phyloP scores from a whole-genome alignment of 2,329 filamentous ascomycete genomes.

The Stachybotrys elegans region DNA sequence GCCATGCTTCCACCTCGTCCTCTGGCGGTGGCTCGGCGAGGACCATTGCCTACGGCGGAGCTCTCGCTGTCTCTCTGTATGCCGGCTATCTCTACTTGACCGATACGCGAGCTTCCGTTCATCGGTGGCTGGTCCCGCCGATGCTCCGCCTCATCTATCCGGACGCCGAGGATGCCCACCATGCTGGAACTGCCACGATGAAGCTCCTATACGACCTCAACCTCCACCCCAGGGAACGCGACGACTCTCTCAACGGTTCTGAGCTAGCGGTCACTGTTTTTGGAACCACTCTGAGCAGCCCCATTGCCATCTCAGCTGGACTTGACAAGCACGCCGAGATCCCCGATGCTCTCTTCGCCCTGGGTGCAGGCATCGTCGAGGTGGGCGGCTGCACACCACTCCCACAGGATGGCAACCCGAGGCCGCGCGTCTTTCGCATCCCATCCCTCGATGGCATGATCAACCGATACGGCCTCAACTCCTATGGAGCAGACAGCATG shows the following conservation, averaged over 20 bases:
- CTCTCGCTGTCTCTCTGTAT: conserved; percentile 35
- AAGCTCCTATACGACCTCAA: conserved; percentile 68
- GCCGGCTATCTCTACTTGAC: conserved; percentile 64
- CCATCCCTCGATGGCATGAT: conserved; percentile 81
- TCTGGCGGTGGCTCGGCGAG: conserved; percentile 15
- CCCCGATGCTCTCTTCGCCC: conserved; percentile 74
- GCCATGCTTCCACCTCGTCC: conserved; percentile 1
- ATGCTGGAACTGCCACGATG: conserved; percentile 66
- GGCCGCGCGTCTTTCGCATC: conserved; percentile 82
- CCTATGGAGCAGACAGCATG: conserved; percentile 81
- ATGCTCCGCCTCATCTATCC: conserved; percentile 61
- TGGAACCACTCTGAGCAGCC: conserved; percentile 72
- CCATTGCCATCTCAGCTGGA: conserved; percentile 90
- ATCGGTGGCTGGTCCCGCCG: conserved; percentile 63
- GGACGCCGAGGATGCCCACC: conserved; percentile 90
- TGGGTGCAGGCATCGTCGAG: conserved; percentile 84
- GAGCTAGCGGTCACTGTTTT: conserved; percentile 55
- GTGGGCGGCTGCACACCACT: conserved; percentile 84
- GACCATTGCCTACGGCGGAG: conserved; percentile 33
- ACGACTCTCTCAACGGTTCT: conserved; percentile 28
- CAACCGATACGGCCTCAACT: conserved; percentile 95
- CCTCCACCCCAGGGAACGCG: conserved; percentile 77
- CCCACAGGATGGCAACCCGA: conserved; percentile 84
- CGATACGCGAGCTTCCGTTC: conserved; percentile 66
- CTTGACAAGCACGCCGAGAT: conserved; percentile 93